A percentile compares a stretch with the other conserved stretches of the same genome.
Conservation (phyloP, 176 grass and related monocot genomes). For the Triticum aestivum region DNA sequence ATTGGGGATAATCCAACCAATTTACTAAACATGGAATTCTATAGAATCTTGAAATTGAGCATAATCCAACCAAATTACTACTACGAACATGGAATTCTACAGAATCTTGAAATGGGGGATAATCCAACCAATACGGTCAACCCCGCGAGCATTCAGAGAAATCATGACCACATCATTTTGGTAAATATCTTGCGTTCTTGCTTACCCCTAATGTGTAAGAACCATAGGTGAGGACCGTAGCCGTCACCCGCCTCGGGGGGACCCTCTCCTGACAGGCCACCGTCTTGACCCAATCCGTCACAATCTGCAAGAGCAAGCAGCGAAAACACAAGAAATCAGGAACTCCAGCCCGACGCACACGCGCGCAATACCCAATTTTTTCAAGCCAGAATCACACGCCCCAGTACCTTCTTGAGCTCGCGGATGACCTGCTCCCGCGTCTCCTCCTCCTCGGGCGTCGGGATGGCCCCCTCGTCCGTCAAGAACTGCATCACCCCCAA, state of each 20-base stretch:
- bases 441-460: slow-evolving; percentile 48
- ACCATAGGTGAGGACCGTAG: slow-evolving; percentile 58
- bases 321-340: background rate
- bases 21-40: background rate
- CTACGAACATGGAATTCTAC: background rate
- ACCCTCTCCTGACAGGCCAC: slow-evolving; percentile 46
- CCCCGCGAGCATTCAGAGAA: background rate
- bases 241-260: slow-evolving; percentile 21
- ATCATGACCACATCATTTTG: background rate
- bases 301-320: slow-evolving; percentile 44
- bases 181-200: background rate
- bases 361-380: background rate
- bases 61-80: background rate
- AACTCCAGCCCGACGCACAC: background rate
- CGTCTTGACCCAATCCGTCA: slow-evolving; percentile 50
- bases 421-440: slow-evolving; percentile 53
- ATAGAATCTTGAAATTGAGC: background rate
- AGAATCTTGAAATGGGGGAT: background rate
- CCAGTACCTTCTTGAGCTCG: slow-evolving; percentile 54
- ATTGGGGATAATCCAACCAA: background rate
- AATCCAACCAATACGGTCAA: background rate
- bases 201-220: slow-evolving; percentile 79
- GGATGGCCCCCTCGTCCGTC: slow-evolving; percentile 37
- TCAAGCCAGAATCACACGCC: background rate
- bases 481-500: slow-evolving; percentile 30